phyloP scores from a whole-genome alignment of 75 land plant species.

The Cunninghamia lanceolata region DNA sequence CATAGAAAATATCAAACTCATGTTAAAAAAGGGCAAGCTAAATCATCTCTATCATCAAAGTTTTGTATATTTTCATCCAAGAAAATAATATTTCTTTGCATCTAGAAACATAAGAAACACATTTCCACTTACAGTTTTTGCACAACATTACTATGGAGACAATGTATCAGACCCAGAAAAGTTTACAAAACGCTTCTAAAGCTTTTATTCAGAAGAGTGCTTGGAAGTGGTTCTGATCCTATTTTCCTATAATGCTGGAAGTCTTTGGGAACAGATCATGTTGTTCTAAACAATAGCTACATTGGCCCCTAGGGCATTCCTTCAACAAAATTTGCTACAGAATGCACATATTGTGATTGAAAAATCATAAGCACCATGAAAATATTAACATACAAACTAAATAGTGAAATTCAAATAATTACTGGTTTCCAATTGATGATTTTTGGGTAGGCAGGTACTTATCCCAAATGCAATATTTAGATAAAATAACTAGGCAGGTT shows the following conservation, averaged over 20 bases:
- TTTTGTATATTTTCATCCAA: not conserved
- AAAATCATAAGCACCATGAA: not conserved
- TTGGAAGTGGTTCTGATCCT: not conserved
- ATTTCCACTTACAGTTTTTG: not conserved
- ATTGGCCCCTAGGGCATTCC: not conserved
- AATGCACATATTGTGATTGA: not conserved
- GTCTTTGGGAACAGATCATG: not conserved
- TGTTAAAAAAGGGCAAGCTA: not conserved
- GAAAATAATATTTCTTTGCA: not conserved
- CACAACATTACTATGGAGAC: not conserved
- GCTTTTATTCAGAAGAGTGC: not conserved
- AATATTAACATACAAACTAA: too few species aligned
- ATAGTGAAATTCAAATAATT: not conserved
- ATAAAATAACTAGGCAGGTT: not conserved
- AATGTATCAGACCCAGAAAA: not conserved
- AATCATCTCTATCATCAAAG: not conserved
- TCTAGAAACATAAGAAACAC: not conserved
- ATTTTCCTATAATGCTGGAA: not conserved
- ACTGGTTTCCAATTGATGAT: not conserved
- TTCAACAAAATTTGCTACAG: not conserved
- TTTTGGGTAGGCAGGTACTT: not conserved
- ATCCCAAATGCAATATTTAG: not conserved
- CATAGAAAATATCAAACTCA: not conserved
- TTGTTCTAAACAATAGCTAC: not conserved
- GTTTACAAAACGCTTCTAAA: not conserved